Evolutionary conservation across 352 stramenopile species (phyloP), one percentile per base, ranked within the genome.

Genomic region (Globisporangium mamillatum): DNA sequence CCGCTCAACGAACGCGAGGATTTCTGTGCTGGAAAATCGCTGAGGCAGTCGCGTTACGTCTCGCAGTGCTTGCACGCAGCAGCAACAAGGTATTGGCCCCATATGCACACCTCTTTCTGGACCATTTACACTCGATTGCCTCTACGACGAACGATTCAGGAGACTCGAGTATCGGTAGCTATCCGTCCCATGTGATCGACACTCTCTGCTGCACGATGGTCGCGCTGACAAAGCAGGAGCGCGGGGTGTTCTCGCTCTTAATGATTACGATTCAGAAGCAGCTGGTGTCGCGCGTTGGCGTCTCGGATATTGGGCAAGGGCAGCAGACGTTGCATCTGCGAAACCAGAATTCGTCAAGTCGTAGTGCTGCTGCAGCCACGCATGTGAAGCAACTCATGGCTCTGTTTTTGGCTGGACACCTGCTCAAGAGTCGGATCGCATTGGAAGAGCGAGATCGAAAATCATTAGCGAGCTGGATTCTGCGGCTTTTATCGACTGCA

Each of bases 221-320:
- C 8, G 48, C 82, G 20, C 60, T 94, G 56, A 86, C 80, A 6
- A 83, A 86, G 60, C 78, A 83, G 20, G 86, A 93, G 38, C 82
- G 75, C 32, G 81, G 86, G 5, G 80, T 93, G 54, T 79, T 90
- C 55, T 90, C 86, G 12, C 67, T 94, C 14, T 67, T 94, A 24
- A 90, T 94, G 86, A 94, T 94, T 57, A 94, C 84, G 8, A 94
- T 94, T 60, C 86, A 94, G 65, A 94, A 94, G 64, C 86, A 94
- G 64, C 78, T 92, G 20, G 81, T 91, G 4, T 77, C 76, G 20
- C 77, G 74, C 1, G 64, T 74, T 2, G 77, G 76, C 41, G 48
- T 63, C 9, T 61, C 67, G 5, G 65, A 57, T 10, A 52, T 75
- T 9, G 34, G 29, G 1, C 66, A 52, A 24, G 36, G 70, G 2